Conservation (phyloP, 768 basidiomycete genomes). For the Podaxis sp. region DNA sequence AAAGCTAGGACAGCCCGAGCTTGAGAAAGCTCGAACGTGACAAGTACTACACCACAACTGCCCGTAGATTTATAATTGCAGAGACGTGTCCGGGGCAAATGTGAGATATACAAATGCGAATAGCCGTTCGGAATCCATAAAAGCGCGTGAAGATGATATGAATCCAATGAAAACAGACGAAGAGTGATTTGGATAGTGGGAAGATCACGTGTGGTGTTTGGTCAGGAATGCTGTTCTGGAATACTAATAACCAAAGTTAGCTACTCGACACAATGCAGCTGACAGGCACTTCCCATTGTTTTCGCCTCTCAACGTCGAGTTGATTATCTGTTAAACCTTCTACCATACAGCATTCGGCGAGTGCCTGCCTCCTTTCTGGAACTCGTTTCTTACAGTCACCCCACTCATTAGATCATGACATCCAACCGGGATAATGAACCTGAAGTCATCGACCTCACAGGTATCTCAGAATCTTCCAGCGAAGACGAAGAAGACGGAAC, state of each 20-base stretch:
- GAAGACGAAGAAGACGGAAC: constrained; percentile 20
- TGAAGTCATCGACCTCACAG: constrained; percentile 43
- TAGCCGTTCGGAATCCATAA: background rate
- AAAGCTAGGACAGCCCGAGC: background rate
- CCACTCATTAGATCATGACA: constrained; percentile 20
- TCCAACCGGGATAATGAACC: constrained; percentile 18
- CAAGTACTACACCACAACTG: background rate
- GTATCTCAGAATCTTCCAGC: constrained; percentile 29
- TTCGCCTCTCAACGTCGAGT: background rate
- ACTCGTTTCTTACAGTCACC: background rate
- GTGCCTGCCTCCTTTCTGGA: background rate
- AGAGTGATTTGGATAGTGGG: background rate
- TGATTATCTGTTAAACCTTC: constrained; percentile 1
- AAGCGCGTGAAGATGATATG: no score
- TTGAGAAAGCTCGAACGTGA: background rate
- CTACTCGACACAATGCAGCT: constrained; percentile 9
- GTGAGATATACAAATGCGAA: background rate
- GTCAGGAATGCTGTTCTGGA: constrained; percentile 6
- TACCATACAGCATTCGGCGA: no score
- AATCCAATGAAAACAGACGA: background rate
- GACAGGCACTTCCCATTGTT: constrained; percentile 3
- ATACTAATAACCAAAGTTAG: constrained; percentile 4
- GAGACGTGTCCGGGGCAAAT: background rate
- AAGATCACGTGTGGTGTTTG: constrained; percentile 6
- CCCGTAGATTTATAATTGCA: background rate